A percentile compares a stretch with the other conserved stretches of the same genome.
phyloP scores from a whole-genome alignment of 108 stramenopile genomes.

The Aurantiochytrium sp. region DNA sequence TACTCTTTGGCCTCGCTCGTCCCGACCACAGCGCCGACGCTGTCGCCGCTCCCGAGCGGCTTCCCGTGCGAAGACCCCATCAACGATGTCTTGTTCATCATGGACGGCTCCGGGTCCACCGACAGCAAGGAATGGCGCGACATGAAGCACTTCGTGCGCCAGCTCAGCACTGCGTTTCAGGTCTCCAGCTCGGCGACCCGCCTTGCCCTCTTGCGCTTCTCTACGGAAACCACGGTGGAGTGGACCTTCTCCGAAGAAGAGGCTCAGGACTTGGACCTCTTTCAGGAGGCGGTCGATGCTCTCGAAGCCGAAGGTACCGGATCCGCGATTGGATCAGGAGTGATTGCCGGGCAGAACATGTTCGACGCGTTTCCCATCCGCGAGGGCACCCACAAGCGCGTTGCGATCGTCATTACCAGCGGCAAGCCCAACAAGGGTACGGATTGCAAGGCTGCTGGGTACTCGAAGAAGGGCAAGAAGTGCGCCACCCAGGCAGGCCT shows the following conservation, averaged over 20 bases:
- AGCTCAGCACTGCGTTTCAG: background rate
- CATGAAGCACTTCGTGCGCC: background rate
- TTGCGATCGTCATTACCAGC: background rate
- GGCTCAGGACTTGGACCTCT: background rate
- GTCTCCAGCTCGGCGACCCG: background rate
- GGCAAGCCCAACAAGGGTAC: background rate
- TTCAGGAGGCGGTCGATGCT: background rate
- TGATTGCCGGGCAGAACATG: background rate
- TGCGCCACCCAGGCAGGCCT: background rate
- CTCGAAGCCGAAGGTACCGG: background rate
- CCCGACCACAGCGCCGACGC: background rate
- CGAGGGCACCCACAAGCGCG: background rate
- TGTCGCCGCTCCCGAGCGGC: background rate
- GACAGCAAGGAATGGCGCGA: background rate
- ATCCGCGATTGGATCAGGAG: background rate
- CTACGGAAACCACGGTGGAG: background rate
- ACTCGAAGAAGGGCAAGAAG: too few species aligned
- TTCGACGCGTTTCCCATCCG: background rate
- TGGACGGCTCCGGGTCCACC: background rate
- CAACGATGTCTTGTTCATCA: background rate
- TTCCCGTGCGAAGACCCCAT: background rate
- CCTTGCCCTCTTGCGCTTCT: background rate
- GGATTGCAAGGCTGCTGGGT: background rate
- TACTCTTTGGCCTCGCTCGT: background rate
- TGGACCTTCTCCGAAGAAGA: background rate